These are phyloP conservation scores for Cicer pinnatifidum DNA, from an alignment of 306 rosid genomes.

Conservation along the genomic window DNA sequence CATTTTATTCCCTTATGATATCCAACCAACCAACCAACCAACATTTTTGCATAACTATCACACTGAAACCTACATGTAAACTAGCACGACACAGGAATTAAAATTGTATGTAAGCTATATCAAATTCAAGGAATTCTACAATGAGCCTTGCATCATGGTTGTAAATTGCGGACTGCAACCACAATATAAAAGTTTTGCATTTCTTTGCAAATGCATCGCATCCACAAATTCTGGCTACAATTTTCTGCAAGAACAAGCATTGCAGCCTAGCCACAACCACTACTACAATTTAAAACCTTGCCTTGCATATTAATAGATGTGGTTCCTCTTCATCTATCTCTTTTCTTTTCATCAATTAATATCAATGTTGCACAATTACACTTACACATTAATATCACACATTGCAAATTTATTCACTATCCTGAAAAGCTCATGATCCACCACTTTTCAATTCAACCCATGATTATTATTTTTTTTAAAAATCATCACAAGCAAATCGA, in stretches of 20 bases:
- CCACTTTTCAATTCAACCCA: too few relatives aligned
- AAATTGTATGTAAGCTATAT: not conserved
- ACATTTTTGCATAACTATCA: not conserved
- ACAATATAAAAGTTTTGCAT: too few relatives aligned
- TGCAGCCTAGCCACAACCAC: too few relatives aligned
- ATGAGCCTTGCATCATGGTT: not conserved
- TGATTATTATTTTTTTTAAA: too few relatives aligned
- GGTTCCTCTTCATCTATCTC: too few relatives aligned
- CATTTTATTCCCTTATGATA: constrained; percentile 14
- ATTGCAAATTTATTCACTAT: not conserved
- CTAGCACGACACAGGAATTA: constrained; percentile 19
- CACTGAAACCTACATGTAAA: not conserved
- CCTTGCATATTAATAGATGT: too few relatives aligned
- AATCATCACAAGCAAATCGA: too few relatives aligned
- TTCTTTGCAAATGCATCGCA: too few relatives aligned
- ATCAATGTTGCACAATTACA: not conserved
- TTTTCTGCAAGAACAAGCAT: too few relatives aligned
- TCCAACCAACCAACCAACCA: constrained; percentile 14
- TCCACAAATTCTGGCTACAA: too few relatives aligned
- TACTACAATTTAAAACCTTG: too few relatives aligned
- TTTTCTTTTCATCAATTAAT: not conserved
- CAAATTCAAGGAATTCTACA: constrained; percentile 24
- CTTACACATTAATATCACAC: not conserved
- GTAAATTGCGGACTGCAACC: too few relatives aligned
- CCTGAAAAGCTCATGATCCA: not conserved